Base-by-base conservation (phyloP, 2,329 filamentous ascomycete species). In the Sporothrix sp. region DNA sequence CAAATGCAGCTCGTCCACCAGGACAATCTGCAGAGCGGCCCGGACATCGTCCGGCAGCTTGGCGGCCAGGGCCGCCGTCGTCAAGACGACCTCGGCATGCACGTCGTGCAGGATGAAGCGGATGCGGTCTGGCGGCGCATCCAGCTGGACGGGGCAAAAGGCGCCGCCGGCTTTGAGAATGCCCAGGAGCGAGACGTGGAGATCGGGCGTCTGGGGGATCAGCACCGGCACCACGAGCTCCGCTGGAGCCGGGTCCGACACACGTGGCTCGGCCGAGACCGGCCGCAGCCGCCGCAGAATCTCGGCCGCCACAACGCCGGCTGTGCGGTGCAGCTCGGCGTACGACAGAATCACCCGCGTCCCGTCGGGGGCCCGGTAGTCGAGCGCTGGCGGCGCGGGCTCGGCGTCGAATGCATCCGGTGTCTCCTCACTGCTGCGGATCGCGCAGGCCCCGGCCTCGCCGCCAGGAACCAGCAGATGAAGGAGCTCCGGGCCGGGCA, bases 21-120 rank as follows among this genome's bases (percentile, higher is more conserved):
- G 54, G 33, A 78, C 55, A 14, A 73, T 54, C 10, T 57, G 57
- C 40, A 68, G 59, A 7, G 56, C 44, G 8, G 58, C 43, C 4
- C 7, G 16, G 2, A 45, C 59, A 23, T 64, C 65, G 3, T 48
- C 42, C 0, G 69, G 69, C 25, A 76, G 60, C 47, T 58, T 68
- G 13, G 62, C 62, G 18, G 59, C 66, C 46, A 81, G 67, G 4
- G 71, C 68, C 14, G 68, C 60, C 0, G 75, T 80, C 0, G 83
- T 86, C 38, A 95, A 66, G 25, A 94, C 68, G 1, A 94, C 62
- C 7, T 67, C 69, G 7, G 89, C 87, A 10, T 73, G 71, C 35
- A 94, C 78, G 70, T 96, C 88, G n/a, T 77, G 64, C 14, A 90
- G 66, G 45, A 95, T 90, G 62, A 95, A 95, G 46, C 74, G 78